Evolutionary conservation across 1,139 yeast genomes (phyloP).

Genomic region (Suhomyces anneliseae): DNA sequence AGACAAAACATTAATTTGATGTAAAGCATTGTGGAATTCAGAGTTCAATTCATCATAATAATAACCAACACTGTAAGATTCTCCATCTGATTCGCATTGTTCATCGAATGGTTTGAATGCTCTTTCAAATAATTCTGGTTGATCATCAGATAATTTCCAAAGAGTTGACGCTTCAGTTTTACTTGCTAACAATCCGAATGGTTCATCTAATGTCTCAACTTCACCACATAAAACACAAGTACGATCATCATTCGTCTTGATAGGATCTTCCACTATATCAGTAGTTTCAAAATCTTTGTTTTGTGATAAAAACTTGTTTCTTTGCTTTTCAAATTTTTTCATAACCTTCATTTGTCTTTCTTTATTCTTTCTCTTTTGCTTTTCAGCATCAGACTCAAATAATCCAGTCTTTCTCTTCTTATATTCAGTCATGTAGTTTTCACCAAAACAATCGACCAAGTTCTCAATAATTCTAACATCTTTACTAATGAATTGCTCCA

Average conservation of each 20-base stretch:
- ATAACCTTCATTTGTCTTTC: constrained; percentile 39
- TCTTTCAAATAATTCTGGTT: constrained; percentile 8
- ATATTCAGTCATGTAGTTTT: constrained; percentile 47
- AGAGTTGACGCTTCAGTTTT: constrained; percentile 39
- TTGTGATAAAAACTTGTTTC: constrained; percentile 37
- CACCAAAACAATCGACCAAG: constrained; percentile 58
- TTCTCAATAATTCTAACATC: constrained; percentile 52
- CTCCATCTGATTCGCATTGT: constrained; percentile 12
- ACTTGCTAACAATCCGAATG: constrained; percentile 57
- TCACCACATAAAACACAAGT: constrained; percentile 71
- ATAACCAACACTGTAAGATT: constrained; percentile 31
- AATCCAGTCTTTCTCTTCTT: constrained; percentile 26
- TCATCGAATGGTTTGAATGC: constrained; percentile 33
- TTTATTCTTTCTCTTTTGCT: constrained; percentile 41
- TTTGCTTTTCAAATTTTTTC: constrained; percentile 43
- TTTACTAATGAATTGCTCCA: constrained; percentile 49
- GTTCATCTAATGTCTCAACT: constrained; percentile 41
- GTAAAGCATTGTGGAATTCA: constrained; percentile 8
- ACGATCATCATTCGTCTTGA: constrained; percentile 21
- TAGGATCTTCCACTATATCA: constrained; percentile 11
- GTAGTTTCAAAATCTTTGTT: constrained; percentile 27
- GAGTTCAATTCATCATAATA: constrained; percentile 8
- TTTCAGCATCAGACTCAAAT: constrained; percentile 43
- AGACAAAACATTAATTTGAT: constrained; percentile 38
- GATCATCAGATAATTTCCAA: constrained; percentile 46